Percentiles rank a stretch among this genome's conserved stretches.
Evolutionary conservation across 2,329 filamentous ascomycete species (phyloP).

Genomic region (Pseudophaeomoniella oleicola): DNA sequence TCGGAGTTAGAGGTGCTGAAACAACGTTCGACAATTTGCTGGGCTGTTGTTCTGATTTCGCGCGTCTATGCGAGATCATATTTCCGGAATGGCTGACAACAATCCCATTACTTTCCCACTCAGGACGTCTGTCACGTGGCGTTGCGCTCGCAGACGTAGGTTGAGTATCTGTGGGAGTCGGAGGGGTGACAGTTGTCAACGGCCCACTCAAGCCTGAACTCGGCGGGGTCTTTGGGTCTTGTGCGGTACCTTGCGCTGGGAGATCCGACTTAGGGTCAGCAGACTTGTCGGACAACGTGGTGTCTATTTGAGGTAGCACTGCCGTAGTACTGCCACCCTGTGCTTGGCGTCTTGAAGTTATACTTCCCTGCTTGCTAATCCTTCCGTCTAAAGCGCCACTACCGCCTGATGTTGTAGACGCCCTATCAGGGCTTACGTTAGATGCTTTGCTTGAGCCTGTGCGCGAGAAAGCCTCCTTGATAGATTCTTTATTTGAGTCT

Average conservation of each 20-base stretch:
- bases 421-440: slow-evolving; percentile 31
- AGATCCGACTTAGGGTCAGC: slow-evolving; percentile 6
- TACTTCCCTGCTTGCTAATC: slow-evolving; percentile 2
- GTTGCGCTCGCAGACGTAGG: slow-evolving; percentile 19
- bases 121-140: slow-evolving; percentile 20
- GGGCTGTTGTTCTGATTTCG: slow-evolving; percentile 48
- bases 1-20: slow-evolving; percentile 59
- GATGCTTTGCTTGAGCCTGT: too few relatives aligned
- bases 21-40: slow-evolving; percentile 78
- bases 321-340: slow-evolving; percentile 13
- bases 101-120: slow-evolving; percentile 25
- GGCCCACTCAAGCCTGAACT: slow-evolving; percentile 21
- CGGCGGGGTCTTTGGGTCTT: slow-evolving; percentile 12
- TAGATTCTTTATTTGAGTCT: slow-evolving; percentile 38
- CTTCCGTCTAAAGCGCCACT: slow-evolving; percentile 18
- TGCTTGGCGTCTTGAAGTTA: not conserved
- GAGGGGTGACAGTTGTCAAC: slow-evolving; percentile 47
- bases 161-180: slow-evolving; percentile 41
- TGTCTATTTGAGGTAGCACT: slow-evolving; percentile 19
- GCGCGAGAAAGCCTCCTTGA: too few relatives aligned
- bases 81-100: slow-evolving; percentile 49
- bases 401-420: slow-evolving; percentile 20
- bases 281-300: slow-evolving; percentile 13
- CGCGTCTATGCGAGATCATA: slow-evolving; percentile 59
- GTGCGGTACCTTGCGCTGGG: slow-evolving; percentile 4